Percentiles rank a stretch among this genome's conserved stretches.
Conservation (phyloP, 495 filamentous ascomycete species). For the Neurospora tetrasperma region DNA sequence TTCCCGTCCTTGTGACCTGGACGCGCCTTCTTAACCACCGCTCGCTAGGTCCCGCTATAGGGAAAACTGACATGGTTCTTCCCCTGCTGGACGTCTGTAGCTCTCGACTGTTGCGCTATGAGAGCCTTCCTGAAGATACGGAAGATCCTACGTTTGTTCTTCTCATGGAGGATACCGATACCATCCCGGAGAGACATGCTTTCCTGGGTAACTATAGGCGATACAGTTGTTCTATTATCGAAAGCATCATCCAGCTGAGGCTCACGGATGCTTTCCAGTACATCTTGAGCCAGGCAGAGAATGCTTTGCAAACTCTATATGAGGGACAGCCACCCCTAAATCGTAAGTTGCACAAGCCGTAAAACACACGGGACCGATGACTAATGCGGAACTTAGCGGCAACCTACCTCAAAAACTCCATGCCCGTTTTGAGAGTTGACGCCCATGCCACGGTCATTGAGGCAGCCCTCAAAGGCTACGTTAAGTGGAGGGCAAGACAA, state of each 20-base stretch:
- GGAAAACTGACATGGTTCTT: conserved; percentile 59
- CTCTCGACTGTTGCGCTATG: conserved; percentile 69
- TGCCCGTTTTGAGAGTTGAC: conserved; percentile 68
- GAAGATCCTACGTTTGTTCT: conserved; percentile 71
- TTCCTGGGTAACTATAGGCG: conserved; percentile 96
- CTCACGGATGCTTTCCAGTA: conserved; percentile 78
- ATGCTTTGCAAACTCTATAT: conserved; percentile 64
- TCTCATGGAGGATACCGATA: conserved; percentile 87
- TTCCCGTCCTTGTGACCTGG: conserved; percentile 86
- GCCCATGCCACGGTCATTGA: conserved; percentile 85
- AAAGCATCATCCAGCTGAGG: conserved; percentile 66
- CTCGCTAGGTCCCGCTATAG: conserved; percentile 50
- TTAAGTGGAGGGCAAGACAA: conserved; percentile 57
- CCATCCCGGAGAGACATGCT: conserved; percentile 84
- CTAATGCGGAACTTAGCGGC: conserved; percentile 42
- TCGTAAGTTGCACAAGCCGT: conserved; percentile 35
- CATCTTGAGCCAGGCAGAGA: conserved; percentile 68
- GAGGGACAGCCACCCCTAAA: conserved; percentile 56
- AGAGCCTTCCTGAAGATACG: conserved; percentile 68
- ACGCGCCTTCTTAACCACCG: conserved; percentile 63
- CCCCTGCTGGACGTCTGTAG: conserved; percentile 72
- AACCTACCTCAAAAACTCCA: conserved; percentile 71
- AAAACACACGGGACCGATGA: background rate
- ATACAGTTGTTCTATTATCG: conserved; percentile 77
- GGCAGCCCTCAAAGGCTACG: conserved; percentile 81